phyloP scores from a whole-genome alignment of 2,329 filamentous ascomycete genomes.

The Aspergillus sergii region DNA sequence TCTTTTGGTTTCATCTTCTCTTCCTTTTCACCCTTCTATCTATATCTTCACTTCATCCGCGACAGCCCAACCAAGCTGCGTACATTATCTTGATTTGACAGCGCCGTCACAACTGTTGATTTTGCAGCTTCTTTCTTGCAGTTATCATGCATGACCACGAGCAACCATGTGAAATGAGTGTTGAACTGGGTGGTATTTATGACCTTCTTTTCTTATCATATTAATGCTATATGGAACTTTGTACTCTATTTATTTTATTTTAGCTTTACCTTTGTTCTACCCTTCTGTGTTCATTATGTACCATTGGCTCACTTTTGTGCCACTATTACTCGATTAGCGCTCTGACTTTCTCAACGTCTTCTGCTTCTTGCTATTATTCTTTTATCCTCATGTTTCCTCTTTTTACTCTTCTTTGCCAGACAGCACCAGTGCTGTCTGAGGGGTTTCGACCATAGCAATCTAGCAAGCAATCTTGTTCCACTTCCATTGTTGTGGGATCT shows the following conservation, averaged over 20 bases:
- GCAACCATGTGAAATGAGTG: constrained; percentile 29
- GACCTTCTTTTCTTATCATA: constrained; percentile 13
- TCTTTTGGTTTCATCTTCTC: not conserved
- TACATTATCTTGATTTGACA: constrained; percentile 13
- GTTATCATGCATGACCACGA: constrained; percentile 30
- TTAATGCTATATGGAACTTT: constrained; percentile 4
- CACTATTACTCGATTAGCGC: constrained; percentile 14
- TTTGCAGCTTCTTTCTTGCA: constrained; percentile 18
- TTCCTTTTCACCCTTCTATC: constrained; percentile 9
- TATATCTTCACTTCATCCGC: constrained; percentile 10
- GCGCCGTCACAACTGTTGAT: constrained; percentile 12
- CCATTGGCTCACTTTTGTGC: not conserved
- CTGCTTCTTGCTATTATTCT: not conserved
- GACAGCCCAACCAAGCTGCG: not conserved
- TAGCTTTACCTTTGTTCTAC: constrained; percentile 6
- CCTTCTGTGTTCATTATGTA: constrained; percentile 8
- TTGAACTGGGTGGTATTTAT: constrained; percentile 25
- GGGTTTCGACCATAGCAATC: not conserved
- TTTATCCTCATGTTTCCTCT: not conserved
- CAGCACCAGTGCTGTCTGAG: not conserved
- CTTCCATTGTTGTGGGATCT: no score
- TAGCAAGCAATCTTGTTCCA: no score
- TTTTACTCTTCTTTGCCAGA: constrained; percentile 6
- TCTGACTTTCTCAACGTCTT: constrained; percentile 7
- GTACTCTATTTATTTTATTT: constrained; percentile 14